These are phyloP conservation scores for Phycomyces blakesleeanus DNA, from an alignment of 192 early-diverging fungal species.

Conservation along the genomic window DNA sequence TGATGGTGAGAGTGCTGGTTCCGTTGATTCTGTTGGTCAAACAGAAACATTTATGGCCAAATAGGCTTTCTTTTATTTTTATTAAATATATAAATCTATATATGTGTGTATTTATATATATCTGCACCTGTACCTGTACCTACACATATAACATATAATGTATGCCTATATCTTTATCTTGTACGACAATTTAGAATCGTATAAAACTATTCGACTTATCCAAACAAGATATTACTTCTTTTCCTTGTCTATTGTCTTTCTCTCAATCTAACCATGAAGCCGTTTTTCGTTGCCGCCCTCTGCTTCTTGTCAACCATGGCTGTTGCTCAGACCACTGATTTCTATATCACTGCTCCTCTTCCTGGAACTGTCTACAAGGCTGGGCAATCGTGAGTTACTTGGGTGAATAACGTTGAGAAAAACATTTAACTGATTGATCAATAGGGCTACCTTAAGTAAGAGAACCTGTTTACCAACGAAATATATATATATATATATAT, in stretches of 20 bases:
- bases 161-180: not conserved
- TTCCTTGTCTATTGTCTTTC: not conserved
- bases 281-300: constrained; percentile 9
- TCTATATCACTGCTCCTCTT: constrained; percentile 30
- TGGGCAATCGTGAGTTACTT: constrained; percentile 17
- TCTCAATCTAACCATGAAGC: constrained; percentile 15
- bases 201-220: not conserved
- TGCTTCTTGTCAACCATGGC: constrained; percentile 10
- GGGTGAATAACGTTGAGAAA: not conserved
- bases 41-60: not conserved
- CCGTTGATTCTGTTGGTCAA: not conserved
- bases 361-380: constrained; percentile 17
- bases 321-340: constrained; percentile 19
- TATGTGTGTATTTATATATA: not conserved
- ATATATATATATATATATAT: no score
- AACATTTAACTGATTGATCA: not conserved
- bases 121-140: not conserved
- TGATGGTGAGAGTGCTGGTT: no score
- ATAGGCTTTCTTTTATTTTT: not conserved
- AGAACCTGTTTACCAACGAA: not conserved
- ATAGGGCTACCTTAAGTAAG: constrained; percentile 10
- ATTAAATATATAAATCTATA: not conserved
- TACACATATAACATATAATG: not conserved
- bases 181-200: not conserved
- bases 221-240: not conserved